Evolutionary conservation across 1,284 basidiomycete species (phyloP), one percentile per base, ranked within the genome.

Genomic region (Kalmanozyma brasiliensis): DNA sequence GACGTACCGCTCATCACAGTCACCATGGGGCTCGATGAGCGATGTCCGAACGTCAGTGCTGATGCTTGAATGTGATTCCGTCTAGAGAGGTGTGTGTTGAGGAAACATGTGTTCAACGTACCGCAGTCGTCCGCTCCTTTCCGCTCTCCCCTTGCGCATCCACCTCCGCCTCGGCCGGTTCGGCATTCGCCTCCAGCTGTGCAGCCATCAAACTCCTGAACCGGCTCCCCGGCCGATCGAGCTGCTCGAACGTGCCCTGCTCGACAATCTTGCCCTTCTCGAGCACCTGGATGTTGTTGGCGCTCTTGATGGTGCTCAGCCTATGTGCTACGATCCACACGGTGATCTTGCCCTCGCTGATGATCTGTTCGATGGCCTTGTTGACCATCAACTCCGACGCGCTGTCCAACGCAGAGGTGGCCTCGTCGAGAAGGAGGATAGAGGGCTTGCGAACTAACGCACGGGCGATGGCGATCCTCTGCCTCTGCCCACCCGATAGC

Each of bases 241-340:
- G 73, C 46, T 84, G 80, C 43, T 84, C 82, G 64, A 84, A 85
- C 11, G 81, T 75, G 8, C 85, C 84, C 51, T 83, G 82, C 75
- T 86, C 85, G 6, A 81, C 83, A 6, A 86, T 83, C 19, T 60
- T 69, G 11, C 85, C 85, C n/a, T 80, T 77, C 38, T 85, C 84
- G 32, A 86, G 78, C 19, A 85, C 78, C 10, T 85, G 79, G 37
- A 86, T 84, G 9, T 83, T 81, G 52, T 83, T 82, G 5, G 85
- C 85, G 42, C 83, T 83, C 36, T 83, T 84, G 66, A 86, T 85
- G 2, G 84, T 81, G n/a, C 83, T 84, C 8, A 86, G 71, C 26
- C 85, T 77, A 67, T 86, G 85, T 2, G 85, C 85, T 20, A 85
- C 84, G 57, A 85, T 84, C 67, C 85, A 85, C 48, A 85, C 85